Conservation (phyloP, 352 stramenopile genomes). For the Pythium rhizo-oryzae region DNA sequence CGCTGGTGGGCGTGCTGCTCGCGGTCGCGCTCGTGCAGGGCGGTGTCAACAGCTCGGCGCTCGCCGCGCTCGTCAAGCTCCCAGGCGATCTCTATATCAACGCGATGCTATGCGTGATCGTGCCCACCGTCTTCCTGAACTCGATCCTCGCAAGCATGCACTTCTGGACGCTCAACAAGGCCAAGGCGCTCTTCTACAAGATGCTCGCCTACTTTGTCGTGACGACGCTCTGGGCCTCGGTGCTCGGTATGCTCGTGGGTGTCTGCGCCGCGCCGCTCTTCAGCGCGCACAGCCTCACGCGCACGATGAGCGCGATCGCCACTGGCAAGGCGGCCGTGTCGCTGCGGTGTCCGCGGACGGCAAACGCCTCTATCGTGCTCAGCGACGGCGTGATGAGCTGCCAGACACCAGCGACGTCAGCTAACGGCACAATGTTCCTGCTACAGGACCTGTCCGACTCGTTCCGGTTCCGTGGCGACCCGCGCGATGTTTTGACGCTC, state of each 20-base stretch:
- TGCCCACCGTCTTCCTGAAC: constrained; percentile 44
- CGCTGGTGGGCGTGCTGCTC: constrained; percentile 29
- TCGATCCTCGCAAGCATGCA: constrained; percentile 50
- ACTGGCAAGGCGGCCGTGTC: constrained; percentile 22
- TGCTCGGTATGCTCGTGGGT: constrained; percentile 49
- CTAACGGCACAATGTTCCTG: constrained; percentile 51
- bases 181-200: constrained; percentile 32
- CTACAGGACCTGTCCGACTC: constrained; percentile 44
- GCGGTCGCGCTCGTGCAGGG: constrained; percentile 30
- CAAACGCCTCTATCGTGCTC: constrained; percentile 34
- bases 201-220: constrained; percentile 39
- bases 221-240: constrained; percentile 46
- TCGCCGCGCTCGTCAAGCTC: constrained; percentile 30
- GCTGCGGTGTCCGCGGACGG: constrained; percentile 30
- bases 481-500: constrained; percentile 9
- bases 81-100: constrained; percentile 43
- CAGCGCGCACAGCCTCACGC: constrained; percentile 22
- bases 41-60: constrained; percentile 11
- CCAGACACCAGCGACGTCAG: neutral
- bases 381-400: constrained; percentile 40
- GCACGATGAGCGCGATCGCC: constrained; percentile 4
- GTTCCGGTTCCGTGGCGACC: constrained; percentile 30
- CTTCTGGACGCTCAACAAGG: constrained; percentile 46
- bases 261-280: constrained; percentile 44
- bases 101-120: constrained; percentile 42